Conservation (phyloP, 805 yeast species). For the Candida alai region DNA sequence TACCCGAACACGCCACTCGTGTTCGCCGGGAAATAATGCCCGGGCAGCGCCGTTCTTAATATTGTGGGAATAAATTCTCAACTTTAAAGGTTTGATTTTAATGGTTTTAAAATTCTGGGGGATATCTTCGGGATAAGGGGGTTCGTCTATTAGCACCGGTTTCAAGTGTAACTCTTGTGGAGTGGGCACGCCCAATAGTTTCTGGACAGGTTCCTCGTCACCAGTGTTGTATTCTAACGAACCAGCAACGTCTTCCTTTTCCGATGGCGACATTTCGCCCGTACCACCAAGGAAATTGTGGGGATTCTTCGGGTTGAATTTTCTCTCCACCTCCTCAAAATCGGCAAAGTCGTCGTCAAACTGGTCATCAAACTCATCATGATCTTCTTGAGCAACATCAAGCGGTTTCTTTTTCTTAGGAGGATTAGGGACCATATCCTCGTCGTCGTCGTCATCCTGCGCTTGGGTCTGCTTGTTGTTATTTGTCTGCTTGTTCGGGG, state of each 20-base stretch:
- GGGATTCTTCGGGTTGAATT: slow-evolving; percentile 17
- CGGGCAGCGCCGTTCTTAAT: slow-evolving; percentile 28
- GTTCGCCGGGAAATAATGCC: slow-evolving; percentile 22
- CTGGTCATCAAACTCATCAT: slow-evolving; percentile 3
- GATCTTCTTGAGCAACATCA: neutral
- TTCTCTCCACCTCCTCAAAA: slow-evolving; percentile 2
- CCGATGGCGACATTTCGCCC: slow-evolving; percentile 15
- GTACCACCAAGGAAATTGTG: slow-evolving; percentile 21
- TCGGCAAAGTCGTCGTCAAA: slow-evolving; percentile 3
- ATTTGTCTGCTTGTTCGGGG: neutral
- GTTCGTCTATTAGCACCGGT: slow-evolving; percentile 5
- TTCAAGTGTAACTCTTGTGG: slow-evolving; percentile 1
- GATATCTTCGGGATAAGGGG: slow-evolving; percentile 11
- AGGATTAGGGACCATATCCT: neutral
- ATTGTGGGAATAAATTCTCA: slow-evolving; percentile 35
- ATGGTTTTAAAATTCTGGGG: slow-evolving; percentile 12
- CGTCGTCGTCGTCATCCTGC: slow-evolving; percentile 6
- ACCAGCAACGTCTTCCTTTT: slow-evolving; percentile 13
- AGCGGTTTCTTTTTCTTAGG: neutral
- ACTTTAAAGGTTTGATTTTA: slow-evolving; percentile 14
- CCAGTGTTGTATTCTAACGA: slow-evolving; percentile 15
- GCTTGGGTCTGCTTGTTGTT: neutral
- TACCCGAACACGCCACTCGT: slow-evolving; percentile 21
- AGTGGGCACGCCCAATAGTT: slow-evolving; percentile 8
- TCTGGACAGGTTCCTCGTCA: slow-evolving; percentile 11